Evolutionary conservation across 345 rosid species (phyloP).

Genomic region (Geranium brycei): DNA sequence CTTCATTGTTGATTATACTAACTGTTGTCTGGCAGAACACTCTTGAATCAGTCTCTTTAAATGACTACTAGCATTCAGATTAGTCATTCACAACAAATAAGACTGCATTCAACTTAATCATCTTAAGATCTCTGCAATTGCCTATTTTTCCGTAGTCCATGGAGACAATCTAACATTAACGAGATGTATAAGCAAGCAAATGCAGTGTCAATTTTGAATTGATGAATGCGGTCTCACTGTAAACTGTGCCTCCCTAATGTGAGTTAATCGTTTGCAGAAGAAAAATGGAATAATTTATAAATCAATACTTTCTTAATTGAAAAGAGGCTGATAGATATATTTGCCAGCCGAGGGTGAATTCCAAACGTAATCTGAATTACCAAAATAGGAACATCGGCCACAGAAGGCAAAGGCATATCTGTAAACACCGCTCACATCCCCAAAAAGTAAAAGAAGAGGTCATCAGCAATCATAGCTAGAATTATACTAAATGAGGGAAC

Average conservation of each 20-base stretch:
- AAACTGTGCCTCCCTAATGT: neutral
- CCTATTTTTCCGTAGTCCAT: neutral
- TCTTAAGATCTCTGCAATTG: neutral
- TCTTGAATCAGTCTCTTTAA: neutral
- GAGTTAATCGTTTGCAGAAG: neutral
- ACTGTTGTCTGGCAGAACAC: neutral
- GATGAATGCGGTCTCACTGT: neutral
- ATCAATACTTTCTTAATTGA: too few relatives aligned
- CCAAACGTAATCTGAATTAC: neutral
- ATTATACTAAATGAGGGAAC: neutral
- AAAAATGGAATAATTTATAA: neutral
- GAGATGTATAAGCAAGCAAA: neutral
- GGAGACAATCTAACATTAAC: neutral
- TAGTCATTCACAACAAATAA: neutral
- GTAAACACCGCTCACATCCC: neutral
- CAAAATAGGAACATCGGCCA: neutral
- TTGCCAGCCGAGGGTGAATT: neutral
- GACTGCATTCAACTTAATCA: neutral
- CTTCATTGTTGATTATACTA: neutral
- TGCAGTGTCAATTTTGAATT: neutral
- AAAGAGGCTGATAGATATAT: too few relatives aligned
- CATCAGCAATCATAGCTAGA: neutral
- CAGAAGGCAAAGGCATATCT: neutral
- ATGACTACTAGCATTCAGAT: neutral
- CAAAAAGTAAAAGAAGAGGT: neutral